phyloP scores from a whole-genome alignment of 768 basidiomycete species.

The Stropharia rugosoannulata region DNA sequence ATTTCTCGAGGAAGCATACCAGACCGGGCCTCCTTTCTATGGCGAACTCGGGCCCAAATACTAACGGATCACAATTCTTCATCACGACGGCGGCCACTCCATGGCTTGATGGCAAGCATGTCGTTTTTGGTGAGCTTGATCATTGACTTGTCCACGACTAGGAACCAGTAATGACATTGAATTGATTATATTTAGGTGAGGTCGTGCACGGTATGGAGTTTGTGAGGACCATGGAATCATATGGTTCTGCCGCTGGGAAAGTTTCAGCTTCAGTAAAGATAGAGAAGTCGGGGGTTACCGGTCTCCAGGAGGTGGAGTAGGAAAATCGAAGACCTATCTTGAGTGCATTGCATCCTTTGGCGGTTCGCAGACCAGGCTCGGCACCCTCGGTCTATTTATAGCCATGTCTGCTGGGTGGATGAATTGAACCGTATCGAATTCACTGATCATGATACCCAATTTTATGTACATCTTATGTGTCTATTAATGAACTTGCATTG shows the following conservation, averaged over 20 bases:
- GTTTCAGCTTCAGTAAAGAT: slow-evolving; percentile 51
- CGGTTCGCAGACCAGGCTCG: too few relatives aligned
- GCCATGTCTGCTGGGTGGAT: too few relatives aligned
- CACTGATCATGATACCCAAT: too few relatives aligned
- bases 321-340: too few relatives aligned
- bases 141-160: neutral
- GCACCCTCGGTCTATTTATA: too few relatives aligned
- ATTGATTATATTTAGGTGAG: neutral
- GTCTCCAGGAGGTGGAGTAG: neutral
- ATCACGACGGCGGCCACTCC: slow-evolving; percentile 79
- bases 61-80: slow-evolving; percentile 93
- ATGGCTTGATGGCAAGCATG: slow-evolving; percentile 70
- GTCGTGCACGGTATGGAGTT: slow-evolving; percentile 61
- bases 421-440: too few relatives aligned
- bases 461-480: too few relatives aligned
- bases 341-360: too few relatives aligned
- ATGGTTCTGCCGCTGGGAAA: slow-evolving; percentile 37
- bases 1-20: slow-evolving; percentile 75
- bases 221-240: slow-evolving; percentile 42
- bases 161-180: neutral
- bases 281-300: neutral
- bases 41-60: slow-evolving; percentile 82
- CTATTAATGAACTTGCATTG: too few relatives aligned
- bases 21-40: slow-evolving; percentile 71
- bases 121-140: slow-evolving; percentile 60